A percentile compares a stretch with the other conserved stretches of the same genome.
phyloP scores from a whole-genome alignment of 2,329 filamentous ascomycete genomes.

The Hypoxylon sp. region DNA sequence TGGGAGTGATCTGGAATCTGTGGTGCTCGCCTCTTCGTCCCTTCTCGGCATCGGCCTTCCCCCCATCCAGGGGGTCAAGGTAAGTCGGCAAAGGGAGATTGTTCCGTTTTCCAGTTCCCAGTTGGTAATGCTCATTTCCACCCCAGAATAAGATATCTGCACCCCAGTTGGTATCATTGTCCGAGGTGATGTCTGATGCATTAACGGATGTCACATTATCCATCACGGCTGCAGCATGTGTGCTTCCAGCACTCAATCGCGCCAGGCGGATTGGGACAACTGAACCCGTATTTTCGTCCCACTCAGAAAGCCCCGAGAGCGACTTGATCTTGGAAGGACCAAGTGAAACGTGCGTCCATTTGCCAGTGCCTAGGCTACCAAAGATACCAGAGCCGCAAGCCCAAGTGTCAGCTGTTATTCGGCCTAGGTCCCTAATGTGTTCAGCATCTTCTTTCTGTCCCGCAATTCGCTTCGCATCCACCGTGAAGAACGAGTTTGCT shows the following conservation, averaged over 20 bases:
- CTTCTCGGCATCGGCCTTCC: constrained; percentile 68
- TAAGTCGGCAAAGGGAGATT: constrained; percentile 83
- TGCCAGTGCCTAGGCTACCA: constrained; percentile 85
- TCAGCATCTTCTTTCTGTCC: constrained; percentile 55
- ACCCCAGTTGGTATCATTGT: constrained; percentile 87
- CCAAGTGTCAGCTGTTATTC: constrained; percentile 82
- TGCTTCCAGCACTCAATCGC: constrained; percentile 79
- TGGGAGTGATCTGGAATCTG: constrained; percentile 84
- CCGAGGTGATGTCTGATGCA: constrained; percentile 63
- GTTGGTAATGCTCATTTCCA: constrained; percentile 92
- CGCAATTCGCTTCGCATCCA: constrained; percentile 78
- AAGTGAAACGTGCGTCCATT: constrained; percentile 88
- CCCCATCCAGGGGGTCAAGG: constrained; percentile 79
- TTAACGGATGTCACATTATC: constrained; percentile 80
- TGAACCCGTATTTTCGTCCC: constrained; percentile 77
- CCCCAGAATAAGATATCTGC: constrained; percentile 94
- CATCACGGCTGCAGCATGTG: constrained; percentile 86
- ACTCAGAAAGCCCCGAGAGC: constrained; percentile 88
- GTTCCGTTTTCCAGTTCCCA: constrained; percentile 89
- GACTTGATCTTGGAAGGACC: constrained; percentile 84
- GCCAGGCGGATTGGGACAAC: constrained; percentile 83
- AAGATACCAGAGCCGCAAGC: constrained; percentile 88
- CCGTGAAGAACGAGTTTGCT: constrained; percentile 85
- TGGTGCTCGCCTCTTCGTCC: constrained; percentile 74
- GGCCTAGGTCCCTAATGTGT: constrained; percentile 61